Evolutionary conservation across 1,284 basidiomycete species (phyloP), one percentile per base, ranked within the genome.

Genomic region (Fomitopsis palustris): DNA sequence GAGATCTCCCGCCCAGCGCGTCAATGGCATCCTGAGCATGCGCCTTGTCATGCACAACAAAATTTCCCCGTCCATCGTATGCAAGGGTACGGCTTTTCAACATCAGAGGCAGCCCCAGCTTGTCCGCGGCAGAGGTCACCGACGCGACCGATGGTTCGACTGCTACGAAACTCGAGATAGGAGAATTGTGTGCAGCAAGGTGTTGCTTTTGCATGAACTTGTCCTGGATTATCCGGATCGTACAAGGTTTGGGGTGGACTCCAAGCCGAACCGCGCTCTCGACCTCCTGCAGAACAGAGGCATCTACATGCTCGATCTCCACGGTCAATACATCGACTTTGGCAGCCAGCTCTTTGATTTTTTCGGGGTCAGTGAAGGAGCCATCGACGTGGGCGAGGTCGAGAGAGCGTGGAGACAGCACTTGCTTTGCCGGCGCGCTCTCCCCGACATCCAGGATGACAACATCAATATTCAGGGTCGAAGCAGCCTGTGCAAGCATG

Each of bases 241-340:
- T 96, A 33, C 76, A 75, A 0, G 96, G 94, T 57, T 83, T 84
- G 0, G 96, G 96, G 72, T 96, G 95, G 3, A 98, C 88, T 53
- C 82, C 81, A 45, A 92, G 77, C 10, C 77, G 72, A 9, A 78
- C 77, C 35, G 76, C 75, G 27, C 74, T 68, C 67, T 86, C 81
- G 7, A 94, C 80, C 43, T 86, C 79, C 58, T 88, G 86, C 7
- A 99, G 80, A 1, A 94, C 85, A 25, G 78, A 78, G 6, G 85
- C 93, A 67, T 97, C 87, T 58, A 99, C 95, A 70, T 99, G 96
- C 77, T 99, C 96, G 53, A 99, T 99, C 78, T 99, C 96, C 56
- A 97, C 89, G 0, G 97, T 99, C 57, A 99, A 78, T 41, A 99
- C 79, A 69, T 98, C 93, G 39, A 93, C 95, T 70, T 88, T 86